A percentile compares a stretch with the other conserved stretches of the same genome.
Evolutionary conservation across 2,329 filamentous ascomycete species (phyloP).

Genomic region (Pseudogymnoascus sp.): DNA sequence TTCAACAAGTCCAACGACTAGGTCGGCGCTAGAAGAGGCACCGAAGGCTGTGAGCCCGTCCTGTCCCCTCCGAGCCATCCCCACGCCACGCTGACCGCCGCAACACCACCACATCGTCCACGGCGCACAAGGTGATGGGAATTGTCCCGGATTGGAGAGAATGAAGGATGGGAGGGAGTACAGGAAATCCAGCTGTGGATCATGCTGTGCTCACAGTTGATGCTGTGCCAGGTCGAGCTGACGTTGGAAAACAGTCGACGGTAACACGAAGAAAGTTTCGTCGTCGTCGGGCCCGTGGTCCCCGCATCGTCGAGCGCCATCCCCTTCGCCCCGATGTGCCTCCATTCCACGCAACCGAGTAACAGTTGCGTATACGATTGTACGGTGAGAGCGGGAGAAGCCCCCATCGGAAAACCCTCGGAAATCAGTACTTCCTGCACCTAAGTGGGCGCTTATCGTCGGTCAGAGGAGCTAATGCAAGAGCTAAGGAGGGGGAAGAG

Average conservation of each 20-base stretch:
- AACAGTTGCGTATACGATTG: background rate
- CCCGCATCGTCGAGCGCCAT: background rate
- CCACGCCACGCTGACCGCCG: background rate
- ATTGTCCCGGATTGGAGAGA: background rate
- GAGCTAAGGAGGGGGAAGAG: background rate
- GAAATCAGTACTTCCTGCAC: constrained; percentile 5
- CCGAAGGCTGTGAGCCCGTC: background rate
- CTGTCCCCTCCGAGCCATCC: background rate
- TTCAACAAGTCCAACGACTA: background rate
- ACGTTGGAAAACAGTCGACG: background rate
- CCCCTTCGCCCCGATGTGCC: background rate
- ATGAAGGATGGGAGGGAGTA: background rate
- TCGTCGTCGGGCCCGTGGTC: background rate
- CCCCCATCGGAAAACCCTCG: background rate
- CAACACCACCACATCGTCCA: background rate
- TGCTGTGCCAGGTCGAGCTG: background rate
- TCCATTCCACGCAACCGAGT: background rate
- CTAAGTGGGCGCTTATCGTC: constrained; percentile 4
- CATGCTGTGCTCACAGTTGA: background rate
- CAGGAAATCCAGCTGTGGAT: background rate
- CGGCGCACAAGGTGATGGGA: background rate
- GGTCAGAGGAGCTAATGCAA: background rate
- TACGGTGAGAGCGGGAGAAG: background rate
- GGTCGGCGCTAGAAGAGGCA: constrained; percentile 2
- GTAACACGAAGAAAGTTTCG: background rate